Conservation (phyloP, 805 yeast genomes). For the Phaffomyces opuntiae region DNA sequence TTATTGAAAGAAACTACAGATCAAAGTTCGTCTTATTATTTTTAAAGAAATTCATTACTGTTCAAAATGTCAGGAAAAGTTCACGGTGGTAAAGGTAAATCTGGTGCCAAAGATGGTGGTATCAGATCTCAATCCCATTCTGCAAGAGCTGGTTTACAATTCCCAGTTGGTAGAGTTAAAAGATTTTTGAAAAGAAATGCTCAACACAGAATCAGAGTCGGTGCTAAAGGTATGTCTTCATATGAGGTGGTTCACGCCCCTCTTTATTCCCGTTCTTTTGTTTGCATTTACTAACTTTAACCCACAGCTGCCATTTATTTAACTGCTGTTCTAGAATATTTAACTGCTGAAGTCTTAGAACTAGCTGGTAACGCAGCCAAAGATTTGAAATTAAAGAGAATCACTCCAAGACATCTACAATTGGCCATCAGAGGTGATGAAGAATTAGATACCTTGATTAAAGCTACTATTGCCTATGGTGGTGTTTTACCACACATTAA, state of each 20-base stretch:
- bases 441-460: constrained; percentile 87
- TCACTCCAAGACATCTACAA: constrained; percentile 95
- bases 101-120: constrained; percentile 69
- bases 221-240: constrained; percentile 44
- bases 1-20: background rate
- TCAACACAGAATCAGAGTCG: constrained; percentile 77
- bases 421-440: constrained; percentile 97
- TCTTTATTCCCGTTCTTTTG: background rate
- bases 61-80: constrained; percentile 83
- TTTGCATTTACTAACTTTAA: too few species aligned
- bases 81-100: constrained; percentile 95
- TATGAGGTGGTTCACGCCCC: background rate
- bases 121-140: constrained; percentile 75
- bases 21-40: too few species aligned
- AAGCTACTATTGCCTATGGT: constrained; percentile 97
- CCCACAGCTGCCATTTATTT: constrained; percentile 76
- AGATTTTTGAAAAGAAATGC: constrained; percentile 90
- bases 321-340: constrained; percentile 91
- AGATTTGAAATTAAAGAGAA: constrained; percentile 97
- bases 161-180: constrained; percentile 99
- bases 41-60: too few species aligned
- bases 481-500: constrained; percentile 94
- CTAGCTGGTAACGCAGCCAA: constrained; percentile 98
- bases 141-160: constrained; percentile 90
- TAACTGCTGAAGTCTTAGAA: constrained; percentile 95